phyloP scores from a whole-genome alignment of 495 filamentous ascomycete genomes.

The Schizothecium vesticola region DNA sequence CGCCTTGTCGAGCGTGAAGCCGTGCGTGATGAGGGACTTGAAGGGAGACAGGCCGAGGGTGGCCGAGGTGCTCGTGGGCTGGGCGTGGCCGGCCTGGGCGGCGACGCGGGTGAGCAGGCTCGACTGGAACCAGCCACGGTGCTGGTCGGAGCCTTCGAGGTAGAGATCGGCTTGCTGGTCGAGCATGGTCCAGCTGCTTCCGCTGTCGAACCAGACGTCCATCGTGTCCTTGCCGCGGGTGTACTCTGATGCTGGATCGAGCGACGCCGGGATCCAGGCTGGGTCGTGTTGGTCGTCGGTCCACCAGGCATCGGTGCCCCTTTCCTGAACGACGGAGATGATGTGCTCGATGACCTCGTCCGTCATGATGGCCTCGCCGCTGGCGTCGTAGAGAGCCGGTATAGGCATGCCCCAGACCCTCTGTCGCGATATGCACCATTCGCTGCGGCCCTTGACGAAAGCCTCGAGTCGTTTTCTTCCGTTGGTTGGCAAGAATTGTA shows the following conservation, averaged over 20 bases:
- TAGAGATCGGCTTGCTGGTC: slow-evolving; percentile 74
- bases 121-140: slow-evolving; percentile 99
- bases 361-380: slow-evolving; percentile 66
- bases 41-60: slow-evolving; percentile 55
- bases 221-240: slow-evolving; percentile 89
- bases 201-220: slow-evolving; percentile 99
- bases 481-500: slow-evolving; percentile 70
- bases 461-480: slow-evolving; percentile 69
- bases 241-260: slow-evolving; percentile 46
- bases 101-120: slow-evolving; percentile 80
- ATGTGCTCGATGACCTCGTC: slow-evolving; percentile 79
- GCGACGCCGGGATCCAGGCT: slow-evolving; percentile 62
- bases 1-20: slow-evolving; percentile 81
- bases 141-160: slow-evolving; percentile 90
- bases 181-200: slow-evolving; percentile 80
- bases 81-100: slow-evolving; percentile 26
- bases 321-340: slow-evolving; percentile 66
- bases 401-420: slow-evolving; percentile 96
- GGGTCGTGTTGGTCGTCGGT: slow-evolving; percentile 66
- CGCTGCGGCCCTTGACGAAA: slow-evolving; percentile 79
- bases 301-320: slow-evolving; percentile 92
- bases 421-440: slow-evolving; percentile 99
- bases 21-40: slow-evolving; percentile 83
- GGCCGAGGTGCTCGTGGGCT: slow-evolving; percentile 11
- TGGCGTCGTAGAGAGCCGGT: slow-evolving; percentile 75